phyloP scores from a whole-genome alignment of 106 monocot genomes.

The Gastrodia elata region DNA sequence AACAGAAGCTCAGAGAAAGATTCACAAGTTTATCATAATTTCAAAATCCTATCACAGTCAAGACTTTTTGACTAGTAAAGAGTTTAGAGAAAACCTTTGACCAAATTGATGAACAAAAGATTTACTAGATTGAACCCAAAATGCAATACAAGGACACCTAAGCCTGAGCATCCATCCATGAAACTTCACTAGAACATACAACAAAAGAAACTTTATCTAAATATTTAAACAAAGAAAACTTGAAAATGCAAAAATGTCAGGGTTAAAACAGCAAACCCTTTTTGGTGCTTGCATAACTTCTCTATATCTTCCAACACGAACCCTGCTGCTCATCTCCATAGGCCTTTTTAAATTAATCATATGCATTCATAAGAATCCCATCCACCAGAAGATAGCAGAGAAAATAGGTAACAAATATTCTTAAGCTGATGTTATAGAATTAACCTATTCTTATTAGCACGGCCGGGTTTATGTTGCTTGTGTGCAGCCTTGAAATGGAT shows the following conservation, averaged over 20 bases:
- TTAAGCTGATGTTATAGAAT: neutral
- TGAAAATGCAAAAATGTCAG: neutral
- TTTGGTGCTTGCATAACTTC: slow-evolving; percentile 81
- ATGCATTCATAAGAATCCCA: neutral
- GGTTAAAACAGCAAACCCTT: slow-evolving; percentile 34
- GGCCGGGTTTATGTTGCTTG: slow-evolving; percentile 19
- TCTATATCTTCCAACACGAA: slow-evolving; percentile 49
- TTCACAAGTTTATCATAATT: neutral
- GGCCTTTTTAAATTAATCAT: slow-evolving; percentile 42
- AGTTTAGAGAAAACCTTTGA: neutral
- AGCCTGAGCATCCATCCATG: neutral
- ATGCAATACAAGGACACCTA: neutral
- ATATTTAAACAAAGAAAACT: neutral
- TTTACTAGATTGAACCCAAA: neutral
- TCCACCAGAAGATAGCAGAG: slow-evolving; percentile 1
- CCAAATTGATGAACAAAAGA: neutral
- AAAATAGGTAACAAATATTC: neutral
- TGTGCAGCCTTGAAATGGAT: neutral
- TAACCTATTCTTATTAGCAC: slow-evolving; percentile 91
- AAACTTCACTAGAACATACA: neutral
- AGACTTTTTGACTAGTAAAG: neutral
- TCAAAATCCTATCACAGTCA: neutral
- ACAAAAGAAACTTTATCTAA: neutral
- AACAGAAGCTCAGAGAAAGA: neutral
- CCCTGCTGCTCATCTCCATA: slow-evolving; percentile 76